Percentiles rank a stretch among this genome's conserved stretches.
phyloP scores from a whole-genome alignment of 2,329 filamentous ascomycete species.

The Diaporthe aspalathi region DNA sequence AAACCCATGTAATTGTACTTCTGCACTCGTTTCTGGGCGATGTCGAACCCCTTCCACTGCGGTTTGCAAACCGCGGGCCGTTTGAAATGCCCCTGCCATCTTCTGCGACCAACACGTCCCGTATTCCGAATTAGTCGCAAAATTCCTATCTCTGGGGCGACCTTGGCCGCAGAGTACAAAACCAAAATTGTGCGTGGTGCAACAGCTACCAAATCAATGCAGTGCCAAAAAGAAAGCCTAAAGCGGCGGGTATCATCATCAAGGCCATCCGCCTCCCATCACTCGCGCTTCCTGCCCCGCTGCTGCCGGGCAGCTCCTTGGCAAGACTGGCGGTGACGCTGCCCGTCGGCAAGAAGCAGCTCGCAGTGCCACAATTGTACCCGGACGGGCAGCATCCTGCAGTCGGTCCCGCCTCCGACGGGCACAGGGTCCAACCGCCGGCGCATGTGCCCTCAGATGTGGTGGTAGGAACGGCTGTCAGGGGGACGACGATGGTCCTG shows the following conservation, averaged over 20 bases:
- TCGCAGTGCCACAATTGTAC: constrained; percentile 77
- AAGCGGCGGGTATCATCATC: constrained; percentile 32
- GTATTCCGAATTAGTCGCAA: no score
- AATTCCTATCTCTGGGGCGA: background rate
- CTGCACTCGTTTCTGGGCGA: background rate
- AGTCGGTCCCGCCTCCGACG: constrained; percentile 65
- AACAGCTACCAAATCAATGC: constrained; percentile 21
- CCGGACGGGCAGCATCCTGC: constrained; percentile 88
- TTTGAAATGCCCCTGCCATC: background rate
- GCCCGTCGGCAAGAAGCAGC: constrained; percentile 71
- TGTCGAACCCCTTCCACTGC: background rate
- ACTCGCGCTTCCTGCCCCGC: background rate
- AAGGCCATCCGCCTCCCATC: background rate
- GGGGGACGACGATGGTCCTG: constrained; percentile 77
- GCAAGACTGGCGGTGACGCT: constrained; percentile 67
- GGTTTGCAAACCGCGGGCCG: background rate
- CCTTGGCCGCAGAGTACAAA: background rate
- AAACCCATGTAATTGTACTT: background rate
- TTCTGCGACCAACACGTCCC: background rate
- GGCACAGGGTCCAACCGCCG: constrained; percentile 81
- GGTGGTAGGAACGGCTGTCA: constrained; percentile 57
- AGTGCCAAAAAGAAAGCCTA: constrained; percentile 34
- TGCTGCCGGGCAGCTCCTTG: constrained; percentile 59
- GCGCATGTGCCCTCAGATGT: constrained; percentile 70
- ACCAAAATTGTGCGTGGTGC: background rate